Percentiles rank a stretch among this genome's conserved stretches.
These are phyloP conservation scores for Mortierella sp. DNA, from an alignment of 371 early-diverging fungal genomes.

Conservation along the genomic window DNA sequence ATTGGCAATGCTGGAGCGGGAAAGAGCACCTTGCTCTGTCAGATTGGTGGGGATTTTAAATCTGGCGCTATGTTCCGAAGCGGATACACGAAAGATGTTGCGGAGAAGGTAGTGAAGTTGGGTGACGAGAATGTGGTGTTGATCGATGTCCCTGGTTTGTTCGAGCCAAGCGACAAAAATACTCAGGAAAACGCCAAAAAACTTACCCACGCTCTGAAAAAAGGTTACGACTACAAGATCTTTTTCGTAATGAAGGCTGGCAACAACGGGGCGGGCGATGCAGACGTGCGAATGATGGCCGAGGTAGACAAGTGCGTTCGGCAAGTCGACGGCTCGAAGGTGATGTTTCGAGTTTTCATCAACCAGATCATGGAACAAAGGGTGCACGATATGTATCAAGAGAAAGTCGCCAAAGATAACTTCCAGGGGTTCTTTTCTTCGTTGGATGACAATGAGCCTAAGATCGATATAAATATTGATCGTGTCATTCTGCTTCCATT, in stretches of 20 bases:
- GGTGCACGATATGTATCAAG: background rate
- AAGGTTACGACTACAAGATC: background rate
- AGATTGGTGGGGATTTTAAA: conserved; percentile 9
- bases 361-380: background rate
- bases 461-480: background rate
- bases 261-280: background rate
- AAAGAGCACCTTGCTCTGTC: conserved; percentile 8
- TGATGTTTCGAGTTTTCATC: background rate
- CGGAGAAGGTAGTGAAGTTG: background rate
- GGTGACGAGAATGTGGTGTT: background rate
- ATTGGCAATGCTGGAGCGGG: conserved; percentile 16
- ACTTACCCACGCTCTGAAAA: background rate
- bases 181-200: background rate
- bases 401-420: background rate
- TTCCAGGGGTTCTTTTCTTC: background rate
- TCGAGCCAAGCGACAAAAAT: background rate
- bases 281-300: background rate
- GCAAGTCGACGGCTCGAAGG: background rate
- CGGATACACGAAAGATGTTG: conserved; percentile 1
- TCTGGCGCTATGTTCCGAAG: background rate
- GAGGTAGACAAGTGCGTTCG: background rate
- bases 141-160: conserved; percentile 17
- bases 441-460: no score
- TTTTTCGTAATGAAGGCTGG: background rate
- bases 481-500: background rate